Evolutionary conservation across 1,139 yeast genomes (phyloP), one percentile per base, ranked within the genome.

Genomic region (Geotrichum australiense): DNA sequence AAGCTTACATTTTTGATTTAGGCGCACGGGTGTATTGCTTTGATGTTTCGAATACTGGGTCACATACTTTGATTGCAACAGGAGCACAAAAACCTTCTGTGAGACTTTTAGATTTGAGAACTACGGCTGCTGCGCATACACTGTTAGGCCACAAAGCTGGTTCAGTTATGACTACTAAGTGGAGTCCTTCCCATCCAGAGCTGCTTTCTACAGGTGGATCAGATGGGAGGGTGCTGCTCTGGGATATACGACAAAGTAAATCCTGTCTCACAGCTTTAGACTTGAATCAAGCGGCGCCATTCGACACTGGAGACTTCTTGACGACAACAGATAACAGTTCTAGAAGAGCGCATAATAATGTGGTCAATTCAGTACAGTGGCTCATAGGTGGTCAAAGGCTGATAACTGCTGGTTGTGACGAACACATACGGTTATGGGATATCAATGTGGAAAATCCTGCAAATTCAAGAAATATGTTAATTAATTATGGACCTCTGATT

Each of bases 401-500:
- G 27, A 63, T 76, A 21, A 72, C 85, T 0, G 66, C 83, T 0
- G 95, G 94, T 0, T 76, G 77, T 45, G 95, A 85, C 56, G 93
- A 84, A 47, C 80, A 76, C 52, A 69, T 84, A 2, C 64, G 87
- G 16, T 76, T 80, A 0, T 85, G 95, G 95, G 63, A 81, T 64
- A 18, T 29, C 6, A 19, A 36, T 8, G 35, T 30, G 0, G 12
- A 5, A 10, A 10, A 25, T 8, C 24, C 25, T 11, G 26, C 22
- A n/a, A 10, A 15, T n/a, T 37, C 26, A 8, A 22, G 35, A 19
- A 28, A 41, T 27, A 10, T 41, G 51, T 66, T 80, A 30, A 68
- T 81, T 25, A 84, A 83, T 52, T 85, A 80, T 58, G 94, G 94
- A 0, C 94, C 94, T 0, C 64, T 80, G 43, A 75, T 86, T 2